Evolutionary conservation across 2,329 filamentous ascomycete genomes (phyloP).

Genomic region (Eutypa lata): DNA sequence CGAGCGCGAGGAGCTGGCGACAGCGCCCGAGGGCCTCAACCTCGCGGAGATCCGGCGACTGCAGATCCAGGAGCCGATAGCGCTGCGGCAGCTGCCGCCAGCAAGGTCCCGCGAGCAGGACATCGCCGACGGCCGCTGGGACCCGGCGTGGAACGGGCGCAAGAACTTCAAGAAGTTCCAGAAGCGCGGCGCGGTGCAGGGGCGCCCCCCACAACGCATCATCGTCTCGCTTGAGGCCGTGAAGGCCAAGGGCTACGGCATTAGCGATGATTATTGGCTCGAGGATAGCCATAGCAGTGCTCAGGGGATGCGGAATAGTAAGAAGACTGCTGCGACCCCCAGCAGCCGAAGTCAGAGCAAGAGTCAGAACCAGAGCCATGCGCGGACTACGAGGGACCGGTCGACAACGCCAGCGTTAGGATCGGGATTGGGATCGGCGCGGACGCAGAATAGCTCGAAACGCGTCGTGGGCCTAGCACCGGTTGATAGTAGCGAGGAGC

Average conservation of each 20-base stretch:
- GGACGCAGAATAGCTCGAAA: constrained; percentile 7
- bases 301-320: constrained; percentile 22
- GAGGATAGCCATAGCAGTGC: constrained; percentile 44
- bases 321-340: constrained; percentile 14
- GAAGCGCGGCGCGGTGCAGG: constrained; percentile 49
- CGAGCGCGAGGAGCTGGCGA: constrained; percentile 52
- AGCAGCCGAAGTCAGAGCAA: constrained; percentile 16
- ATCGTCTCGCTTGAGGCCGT: constrained; percentile 73
- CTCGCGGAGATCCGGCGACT: constrained; percentile 70
- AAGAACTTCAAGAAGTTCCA: constrained; percentile 95
- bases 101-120: constrained; percentile 46
- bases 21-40: constrained; percentile 61
- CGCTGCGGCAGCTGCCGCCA: constrained; percentile 47
- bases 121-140: constrained; percentile 63
- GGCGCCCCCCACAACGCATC: constrained; percentile 40
- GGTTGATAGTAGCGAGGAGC: constrained; percentile 22
- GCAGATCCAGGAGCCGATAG: constrained; percentile 74
- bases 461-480: constrained; percentile 12
- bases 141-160: constrained; percentile 86
- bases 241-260: constrained; percentile 66
- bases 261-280: constrained; percentile 76
- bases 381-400: not conserved
- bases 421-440: not conserved
- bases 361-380: constrained; percentile 8
- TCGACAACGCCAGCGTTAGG: not conserved